Base-by-base conservation (phyloP, 768 basidiomycete species). In the Leucocoprinus birnbaumii region DNA sequence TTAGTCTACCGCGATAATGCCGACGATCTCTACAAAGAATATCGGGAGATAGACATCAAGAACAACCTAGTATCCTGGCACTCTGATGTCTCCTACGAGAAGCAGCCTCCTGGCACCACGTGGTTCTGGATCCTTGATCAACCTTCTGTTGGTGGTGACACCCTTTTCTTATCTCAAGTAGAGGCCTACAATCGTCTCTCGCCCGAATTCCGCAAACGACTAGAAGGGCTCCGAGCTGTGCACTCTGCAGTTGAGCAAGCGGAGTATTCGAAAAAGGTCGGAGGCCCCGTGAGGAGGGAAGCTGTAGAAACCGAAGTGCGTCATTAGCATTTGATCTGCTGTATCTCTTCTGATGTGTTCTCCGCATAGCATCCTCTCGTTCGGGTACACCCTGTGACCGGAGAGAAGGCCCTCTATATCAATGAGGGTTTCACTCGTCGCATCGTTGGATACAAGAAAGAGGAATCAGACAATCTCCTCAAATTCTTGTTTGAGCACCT, bases 161-260 rank as follows among this genome's bases (percentile, higher is more conserved):
- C 81, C 1, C 72, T 82, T 57, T 84, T 83, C 68, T 63, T 74
- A 0, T 82, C 80, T 5, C 79, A 81, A 57, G 80, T 78, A 25
- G 82, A 82, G 59, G 83, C 82, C 0, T 84, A 83, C 68, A 80
- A 78, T 25, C 74, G 79, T 25, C 78, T 85, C 58, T 83, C 81
- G 1, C 74, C 75, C n/a, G 80, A 75, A 57, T 82, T 84, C 72
- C 68, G 79, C 65, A 78, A 80, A 57, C 75, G 77, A 49, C 73
- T 87, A 21, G 80, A 83, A 60, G 82, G 82, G 13, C 72, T 87
- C 4, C 66, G 70, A 26, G 81, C 83, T 13, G 69, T 85, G 6
- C 84, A 86, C 62, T 77, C 77, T 5, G 82, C 80, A 18, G 76
- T 82, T n/a, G 64, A 65, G 2, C 83, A 85, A 59, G 76, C 75